Evolutionary conservation across 2,329 filamentous ascomycete genomes (phyloP), one percentile per base, ranked within the genome.

Genomic region (Elsinoe australis): DNA sequence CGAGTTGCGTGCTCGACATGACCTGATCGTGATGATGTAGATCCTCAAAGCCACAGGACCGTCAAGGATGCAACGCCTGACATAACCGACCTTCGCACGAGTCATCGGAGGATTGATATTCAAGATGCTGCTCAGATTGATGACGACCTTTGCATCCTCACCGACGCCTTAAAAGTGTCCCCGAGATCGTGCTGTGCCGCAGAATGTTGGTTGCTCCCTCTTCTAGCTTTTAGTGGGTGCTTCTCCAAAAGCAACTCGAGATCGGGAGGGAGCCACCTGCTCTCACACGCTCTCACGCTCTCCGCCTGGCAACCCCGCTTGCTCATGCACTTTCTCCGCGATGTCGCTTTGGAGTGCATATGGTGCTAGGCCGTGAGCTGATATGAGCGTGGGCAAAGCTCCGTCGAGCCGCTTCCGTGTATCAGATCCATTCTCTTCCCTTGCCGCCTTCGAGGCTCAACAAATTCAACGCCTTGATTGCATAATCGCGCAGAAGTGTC

Each of bases 101-200:
- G 36, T 41, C 36, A 26, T 21, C 22, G 36, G 12, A 41, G 36
- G 36, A 41, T n/a, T n/a, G n/a, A 26, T 26, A 41, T 41, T 14
- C n/a, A 41, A 22, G 36, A n/a, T n/a, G n/a, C n/a, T n/a, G n/a
- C n/a, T n/a, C n/a, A 41, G 22, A 15, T 21, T 15, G 12, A 41
- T 41, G 36, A 41, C 36, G 36, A 41, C 36, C 22, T 3, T 9
- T 41, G 36, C 36, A 41, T 41, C 36, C 36, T 41, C 17, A 14
- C 36, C 36, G 22, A 21, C 36, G 36, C 36, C 36, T 41, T 21
- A 41, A 17, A 22, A 15, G 9, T 15, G 26, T 12, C 4, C 12
- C 8, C 17, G n/a, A 14, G 12, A 22, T 28, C 5, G 21, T 41
- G 4, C 5, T 28, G 36, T 22, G 35, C 35, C 35, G 17, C 35